Evolutionary conservation across 2,329 filamentous ascomycete genomes (phyloP), one percentile per base, ranked within the genome.

Genomic region (Coniochaeta sp.): DNA sequence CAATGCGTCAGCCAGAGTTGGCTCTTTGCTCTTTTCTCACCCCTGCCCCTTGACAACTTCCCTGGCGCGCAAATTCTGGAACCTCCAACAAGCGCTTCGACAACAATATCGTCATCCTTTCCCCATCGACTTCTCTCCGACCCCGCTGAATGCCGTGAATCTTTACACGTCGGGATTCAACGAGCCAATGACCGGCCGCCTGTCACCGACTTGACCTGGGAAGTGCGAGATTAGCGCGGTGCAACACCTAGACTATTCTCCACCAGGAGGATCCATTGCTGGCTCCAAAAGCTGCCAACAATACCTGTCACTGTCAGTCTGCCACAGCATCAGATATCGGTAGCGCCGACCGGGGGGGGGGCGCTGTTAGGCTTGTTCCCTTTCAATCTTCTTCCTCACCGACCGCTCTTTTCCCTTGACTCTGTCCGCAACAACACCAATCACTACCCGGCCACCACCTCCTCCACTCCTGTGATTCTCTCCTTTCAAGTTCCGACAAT

Each of bases 321-420:
- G 38, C 38, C 38, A 42, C 22, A 42, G 26, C 22, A 42, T 24
- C 38, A 24, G 38, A 42, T 14, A 42, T 42, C 38, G 38, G 38
- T 42, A 42, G 38, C 38, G 38, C 38, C 38, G 38, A 42, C 38
- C 38, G 38, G 38, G 38, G 38, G n/a, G n/a, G n/a, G n/a, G n/a
- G n/a, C n/a, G n/a, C n/a, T n/a, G n/a, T n/a, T n/a, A n/a, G n/a
- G 12, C 10, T 26, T 6, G 27, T 12, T 30, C 27, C 12, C 27
- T 18, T 24, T 14, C n/a, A n/a, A n/a, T n/a, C n/a, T 24, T 14
- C n/a, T 42, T 24, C 22, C n/a, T 40, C 22, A 8, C 38, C 38
- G 38, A 42, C 38, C 38, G 38, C 38, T 42, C 38, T 42, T 42
- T 42, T 24, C 38, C n/a, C 38, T 24, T 24, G 38, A 42, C 38